Percentiles rank a stretch among this genome's conserved stretches.
These are phyloP conservation scores for Scenedesmus sp. DNA, from an alignment of 163 green algal species.

Conservation along the genomic window DNA sequence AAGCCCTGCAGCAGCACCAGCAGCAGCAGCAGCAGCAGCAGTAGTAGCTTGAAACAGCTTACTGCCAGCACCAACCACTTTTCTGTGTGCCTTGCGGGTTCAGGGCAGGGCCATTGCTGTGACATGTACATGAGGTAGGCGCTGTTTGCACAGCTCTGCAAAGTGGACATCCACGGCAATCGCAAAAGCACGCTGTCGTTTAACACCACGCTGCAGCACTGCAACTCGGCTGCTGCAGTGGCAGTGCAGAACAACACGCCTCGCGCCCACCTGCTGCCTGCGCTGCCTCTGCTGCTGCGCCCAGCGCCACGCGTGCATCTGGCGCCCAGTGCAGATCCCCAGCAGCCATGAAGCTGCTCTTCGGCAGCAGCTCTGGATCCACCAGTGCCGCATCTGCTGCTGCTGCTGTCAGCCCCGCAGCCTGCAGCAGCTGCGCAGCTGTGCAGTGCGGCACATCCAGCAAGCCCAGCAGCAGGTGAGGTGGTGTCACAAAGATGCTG, in stretches of 20 bases:
- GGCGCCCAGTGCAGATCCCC: conserved; percentile 42
- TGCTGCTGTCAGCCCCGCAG: neutral
- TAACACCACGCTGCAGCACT: neutral
- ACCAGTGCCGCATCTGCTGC: neutral
- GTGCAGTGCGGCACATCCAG: neutral
- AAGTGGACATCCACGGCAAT: too few species aligned
- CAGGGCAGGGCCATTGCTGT: too few species aligned
- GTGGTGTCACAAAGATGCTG: conserved; percentile 33
- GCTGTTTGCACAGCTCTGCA: too few species aligned
- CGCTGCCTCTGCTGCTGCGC: conserved; percentile 14
- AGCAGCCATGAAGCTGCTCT: conserved; percentile 14
- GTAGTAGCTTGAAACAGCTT: neutral
- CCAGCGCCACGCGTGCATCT: conserved; percentile 23
- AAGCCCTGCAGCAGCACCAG: conserved; percentile 23
- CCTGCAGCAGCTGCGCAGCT: neutral
- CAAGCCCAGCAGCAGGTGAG: conserved; percentile 45
- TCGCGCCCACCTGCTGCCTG: conserved; percentile 15
- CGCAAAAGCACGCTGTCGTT: too few species aligned
- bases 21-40: neutral
- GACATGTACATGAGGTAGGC: too few species aligned
- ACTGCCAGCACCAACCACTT: neutral
- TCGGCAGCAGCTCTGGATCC: neutral
- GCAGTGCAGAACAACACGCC: neutral
- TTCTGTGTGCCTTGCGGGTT: too few species aligned
- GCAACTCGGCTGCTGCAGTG: neutral